phyloP scores from a whole-genome alignment of 495 filamentous ascomycete genomes.

The Penicillium coprophilum region DNA sequence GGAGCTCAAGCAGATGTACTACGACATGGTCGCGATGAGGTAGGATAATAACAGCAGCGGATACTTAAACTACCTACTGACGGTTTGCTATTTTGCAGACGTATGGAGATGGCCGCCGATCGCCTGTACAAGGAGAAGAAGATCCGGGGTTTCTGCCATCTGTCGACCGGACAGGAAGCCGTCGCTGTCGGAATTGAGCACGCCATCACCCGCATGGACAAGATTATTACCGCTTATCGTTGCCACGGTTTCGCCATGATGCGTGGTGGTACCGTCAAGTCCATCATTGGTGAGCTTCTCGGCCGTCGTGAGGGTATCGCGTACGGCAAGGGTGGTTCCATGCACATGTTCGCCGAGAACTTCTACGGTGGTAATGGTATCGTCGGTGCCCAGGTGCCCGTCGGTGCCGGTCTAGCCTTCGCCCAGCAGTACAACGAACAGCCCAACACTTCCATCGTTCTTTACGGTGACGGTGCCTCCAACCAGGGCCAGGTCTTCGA shows the following conservation, averaged over 20 bases:
- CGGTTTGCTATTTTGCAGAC: constrained; percentile 50
- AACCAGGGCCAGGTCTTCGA: constrained; percentile 99
- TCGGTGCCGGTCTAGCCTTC: constrained; percentile 94
- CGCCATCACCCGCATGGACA: constrained; percentile 84
- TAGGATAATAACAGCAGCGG: constrained; percentile 43
- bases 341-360: constrained; percentile 99
- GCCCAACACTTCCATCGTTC: constrained; percentile 78
- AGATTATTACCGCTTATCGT: constrained; percentile 95
- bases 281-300: constrained; percentile 94
- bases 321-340: constrained; percentile 97
- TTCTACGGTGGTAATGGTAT: constrained; percentile 99
- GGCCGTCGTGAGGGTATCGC: constrained; percentile 95
- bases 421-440: constrained; percentile 90
- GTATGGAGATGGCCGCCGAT: constrained; percentile 99
- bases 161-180: constrained; percentile 96
- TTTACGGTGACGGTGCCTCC: constrained; percentile 96
- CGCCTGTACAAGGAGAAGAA: constrained; percentile 99
- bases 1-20: constrained; percentile 98
- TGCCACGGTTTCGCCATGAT: constrained; percentile 98
- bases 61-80: neutral
- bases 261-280: constrained; percentile 87
- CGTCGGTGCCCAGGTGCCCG: constrained; percentile 96
- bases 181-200: constrained; percentile 97
- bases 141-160: constrained; percentile 98
- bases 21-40: constrained; percentile 92